Evolutionary conservation across 1,284 basidiomycete genomes (phyloP).

Genomic region (Peniophora sp.): DNA sequence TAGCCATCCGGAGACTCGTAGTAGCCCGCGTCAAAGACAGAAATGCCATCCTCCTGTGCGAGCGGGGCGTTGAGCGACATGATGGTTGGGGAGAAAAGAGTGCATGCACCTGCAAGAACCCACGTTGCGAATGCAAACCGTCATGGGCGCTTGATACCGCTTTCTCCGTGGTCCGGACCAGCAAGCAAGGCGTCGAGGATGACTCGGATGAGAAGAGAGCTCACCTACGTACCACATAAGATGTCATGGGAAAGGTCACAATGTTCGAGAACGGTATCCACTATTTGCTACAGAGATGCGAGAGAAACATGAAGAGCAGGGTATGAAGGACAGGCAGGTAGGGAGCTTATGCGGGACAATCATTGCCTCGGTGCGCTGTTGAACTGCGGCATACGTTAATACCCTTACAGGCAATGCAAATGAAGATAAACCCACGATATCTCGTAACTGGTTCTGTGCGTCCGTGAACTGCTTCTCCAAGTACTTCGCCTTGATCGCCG

Average conservation of each 20-base stretch:
- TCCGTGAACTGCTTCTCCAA: constrained; percentile 89
- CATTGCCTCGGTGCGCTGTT: constrained; percentile 12
- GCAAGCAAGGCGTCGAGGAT: not conserved
- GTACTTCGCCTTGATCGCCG: constrained; percentile 66
- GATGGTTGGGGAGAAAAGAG: too few species aligned
- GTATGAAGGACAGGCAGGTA: not conserved
- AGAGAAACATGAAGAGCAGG: not conserved
- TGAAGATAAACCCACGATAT: constrained; percentile 57
- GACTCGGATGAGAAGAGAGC: not conserved
- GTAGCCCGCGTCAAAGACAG: too few species aligned
- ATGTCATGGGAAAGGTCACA: not conserved
- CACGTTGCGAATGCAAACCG: too few species aligned
- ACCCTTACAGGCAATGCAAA: not conserved
- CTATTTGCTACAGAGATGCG: constrained; percentile 7
- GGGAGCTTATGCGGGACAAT: not conserved
- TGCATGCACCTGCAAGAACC: too few species aligned
- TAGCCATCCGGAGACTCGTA: too few species aligned
- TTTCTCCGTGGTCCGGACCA: too few species aligned
- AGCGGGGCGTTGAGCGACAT: too few species aligned
- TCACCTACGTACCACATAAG: not conserved
- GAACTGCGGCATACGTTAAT: constrained; percentile 4
- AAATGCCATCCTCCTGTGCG: too few species aligned
- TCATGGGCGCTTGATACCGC: too few species aligned
- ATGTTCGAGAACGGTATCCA: not conserved
- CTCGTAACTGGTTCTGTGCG: constrained; percentile 77